Base-by-base conservation (phyloP, 257 asterid species). In the Fraxinus pennsylvanica region DNA sequence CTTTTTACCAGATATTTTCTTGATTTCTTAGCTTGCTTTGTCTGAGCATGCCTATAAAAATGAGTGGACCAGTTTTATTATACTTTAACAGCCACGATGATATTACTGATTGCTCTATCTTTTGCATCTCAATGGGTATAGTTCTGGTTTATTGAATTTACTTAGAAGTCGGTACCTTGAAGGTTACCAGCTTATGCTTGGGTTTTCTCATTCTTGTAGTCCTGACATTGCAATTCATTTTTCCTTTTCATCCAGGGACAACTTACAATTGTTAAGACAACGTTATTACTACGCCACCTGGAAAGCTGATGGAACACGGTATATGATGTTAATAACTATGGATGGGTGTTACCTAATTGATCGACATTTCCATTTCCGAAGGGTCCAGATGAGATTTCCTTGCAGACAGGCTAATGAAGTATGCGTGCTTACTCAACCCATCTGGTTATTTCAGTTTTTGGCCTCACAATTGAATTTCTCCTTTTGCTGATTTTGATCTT, bases 281-380 rank as follows among this genome's bases (percentile, higher is more conserved):
- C 92, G 96, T 1, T 96, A 96, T 84, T 96, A 96, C 87, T 96
- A 91, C 76, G 97, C 98, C n/a, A 96, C 99, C 67, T 96, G 99
- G 99, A 96, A 96, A 84, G 99, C 99, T 84, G 98, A 96, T 86
- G 99, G 99, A 73, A 96, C 99, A 32, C 89, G 99, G 85, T 96
- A 93, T 80, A 96, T 96, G 98, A 96, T 96, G 99, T 90, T 96
- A 72, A 93, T 96, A 83, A 93, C 98, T 73, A 82, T 87, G 90
- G 99, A 93, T 81, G 99, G 99, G 45, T 96, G 99, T 78, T 96
- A 93, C 89, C 85, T 96, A 85, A 76, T 93, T 80, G 98, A 96
- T 83, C 87, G 99, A 78, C 92, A 89, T 89, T 96, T 96, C 74
- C 89, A 43, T 81, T 96, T 93, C 74, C 92, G 98, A 69, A 91